Conservation (phyloP, 2,329 filamentous ascomycete species). For the Teratosphaeria gauchensis region DNA sequence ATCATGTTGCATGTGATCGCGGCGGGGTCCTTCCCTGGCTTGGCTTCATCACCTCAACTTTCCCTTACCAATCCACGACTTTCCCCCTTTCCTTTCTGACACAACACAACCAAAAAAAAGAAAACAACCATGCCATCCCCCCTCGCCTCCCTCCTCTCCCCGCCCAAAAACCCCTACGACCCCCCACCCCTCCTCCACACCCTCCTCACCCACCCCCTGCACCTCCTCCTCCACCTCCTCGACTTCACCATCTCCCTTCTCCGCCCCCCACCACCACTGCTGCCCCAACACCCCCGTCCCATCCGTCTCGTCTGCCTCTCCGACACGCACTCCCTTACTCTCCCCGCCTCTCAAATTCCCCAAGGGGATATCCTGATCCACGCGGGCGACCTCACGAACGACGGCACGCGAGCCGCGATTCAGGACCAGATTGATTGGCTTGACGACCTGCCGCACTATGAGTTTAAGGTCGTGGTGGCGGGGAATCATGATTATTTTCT, state of each 20-base stretch:
- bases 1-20: not conserved
- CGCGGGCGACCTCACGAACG: slow-evolving; percentile 72
- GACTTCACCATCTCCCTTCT: slow-evolving; percentile 50
- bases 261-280: slow-evolving; percentile 53
- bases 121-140: not conserved
- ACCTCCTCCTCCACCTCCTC: slow-evolving; percentile 32
- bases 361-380: slow-evolving; percentile 80
- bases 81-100: too few relatives aligned
- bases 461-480: slow-evolving; percentile 69
- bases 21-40: not conserved
- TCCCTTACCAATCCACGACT: too few relatives aligned
- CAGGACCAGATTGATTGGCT: slow-evolving; percentile 83
- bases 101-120: too few relatives aligned
- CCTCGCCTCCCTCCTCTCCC: not conserved
- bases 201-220: slow-evolving; percentile 24
- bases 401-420: slow-evolving; percentile 61
- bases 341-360: slow-evolving; percentile 45
- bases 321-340: slow-evolving; percentile 66
- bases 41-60: not conserved
- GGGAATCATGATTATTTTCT: slow-evolving; percentile 89
- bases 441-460: slow-evolving; percentile 55
- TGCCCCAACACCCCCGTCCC: slow-evolving; percentile 41
- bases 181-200: slow-evolving; percentile 20
- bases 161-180: slow-evolving; percentile 5
- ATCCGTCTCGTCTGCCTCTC: slow-evolving; percentile 80